Percentiles rank a stretch among this genome's conserved stretches.
phyloP scores from a whole-genome alignment of 306 rosid genomes.

The Cucurbita pepo region DNA sequence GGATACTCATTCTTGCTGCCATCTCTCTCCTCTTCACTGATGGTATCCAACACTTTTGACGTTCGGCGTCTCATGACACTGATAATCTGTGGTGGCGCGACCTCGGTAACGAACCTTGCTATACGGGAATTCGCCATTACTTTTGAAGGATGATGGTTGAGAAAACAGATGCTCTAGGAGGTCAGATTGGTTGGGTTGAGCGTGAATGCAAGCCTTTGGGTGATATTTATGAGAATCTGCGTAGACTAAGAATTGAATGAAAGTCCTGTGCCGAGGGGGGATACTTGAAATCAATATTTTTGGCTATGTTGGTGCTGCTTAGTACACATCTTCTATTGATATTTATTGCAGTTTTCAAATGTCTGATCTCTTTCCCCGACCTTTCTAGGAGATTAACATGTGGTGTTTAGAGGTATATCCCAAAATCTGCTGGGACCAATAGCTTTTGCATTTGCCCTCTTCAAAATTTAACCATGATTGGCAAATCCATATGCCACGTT shows the following conservation, averaged over 20 bases:
- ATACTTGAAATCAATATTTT: neutral
- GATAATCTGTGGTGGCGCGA: slow-evolving; percentile 84
- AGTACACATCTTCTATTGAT: neutral
- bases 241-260: neutral
- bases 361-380: neutral
- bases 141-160: neutral
- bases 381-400: neutral
- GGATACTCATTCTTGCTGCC: slow-evolving; percentile 3
- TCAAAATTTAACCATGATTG: neutral
- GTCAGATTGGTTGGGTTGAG: neutral
- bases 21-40: slow-evolving; percentile 73
- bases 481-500: neutral
- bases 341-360: neutral
- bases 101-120: slow-evolving; percentile 74
- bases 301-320: neutral
- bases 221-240: neutral
- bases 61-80: slow-evolving; percentile 69
- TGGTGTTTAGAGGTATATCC: neutral
- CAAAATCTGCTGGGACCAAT: neutral
- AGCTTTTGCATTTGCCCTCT: neutral
- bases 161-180: neutral
- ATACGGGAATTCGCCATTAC: slow-evolving; percentile 61
- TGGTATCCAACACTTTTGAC: slow-evolving; percentile 74
- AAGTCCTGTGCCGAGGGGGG: neutral
- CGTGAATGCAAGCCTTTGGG: neutral